Evolutionary conservation across 2,329 filamentous ascomycete species (phyloP), one percentile per base, ranked within the genome.

Genomic region (Boeremia exigua): DNA sequence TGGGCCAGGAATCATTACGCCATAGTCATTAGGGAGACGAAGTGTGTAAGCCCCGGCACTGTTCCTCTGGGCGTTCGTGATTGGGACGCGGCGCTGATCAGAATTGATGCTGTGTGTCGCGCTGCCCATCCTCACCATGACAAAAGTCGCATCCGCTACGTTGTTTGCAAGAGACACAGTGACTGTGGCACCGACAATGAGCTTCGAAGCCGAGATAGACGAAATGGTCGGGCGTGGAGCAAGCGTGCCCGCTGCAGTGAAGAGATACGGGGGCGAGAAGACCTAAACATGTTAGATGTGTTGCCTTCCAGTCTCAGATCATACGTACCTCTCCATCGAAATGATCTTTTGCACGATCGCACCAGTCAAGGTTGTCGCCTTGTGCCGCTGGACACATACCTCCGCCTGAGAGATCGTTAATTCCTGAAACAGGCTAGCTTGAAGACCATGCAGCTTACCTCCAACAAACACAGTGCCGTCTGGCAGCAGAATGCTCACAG

Each of bases 211-310:
- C 3, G 40, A 44, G 2, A 44, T 14, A 3, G n/a, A 7, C 14
- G 53, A 46, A 32, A 66, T 67, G 23, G 62, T 39, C 9, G 63
- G 65, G 14, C 62, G 48, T 3, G 52, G 28, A 12, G 53, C 55
- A 4, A 54, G 55, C 9, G 40, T n/a, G 10, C 40, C 40, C 15
- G n/a, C 23, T 9, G 40, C 8, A 12, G 60, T 78, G 56, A 81
- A 80, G 0, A 86, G 79, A 53, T 86, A 86, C 0, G 80, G 78
- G 1, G 84, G 84, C 6, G 75, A 78, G 66, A 79, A 86, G 53
- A 86, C 79, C 66, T 23, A 23, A 23, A 23, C 19, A 23, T 23
- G 19, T 23, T 23, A 23, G 19, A 5, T 23, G 2, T 23, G 19
- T 23, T 23, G 3, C 5, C 19, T 23, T 23, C 19, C 19, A 23